Percentiles rank a stretch among this genome's conserved stretches.
Evolutionary conservation across 768 basidiomycete species (phyloP).

Genomic region (Aureoboletus auriporus): DNA sequence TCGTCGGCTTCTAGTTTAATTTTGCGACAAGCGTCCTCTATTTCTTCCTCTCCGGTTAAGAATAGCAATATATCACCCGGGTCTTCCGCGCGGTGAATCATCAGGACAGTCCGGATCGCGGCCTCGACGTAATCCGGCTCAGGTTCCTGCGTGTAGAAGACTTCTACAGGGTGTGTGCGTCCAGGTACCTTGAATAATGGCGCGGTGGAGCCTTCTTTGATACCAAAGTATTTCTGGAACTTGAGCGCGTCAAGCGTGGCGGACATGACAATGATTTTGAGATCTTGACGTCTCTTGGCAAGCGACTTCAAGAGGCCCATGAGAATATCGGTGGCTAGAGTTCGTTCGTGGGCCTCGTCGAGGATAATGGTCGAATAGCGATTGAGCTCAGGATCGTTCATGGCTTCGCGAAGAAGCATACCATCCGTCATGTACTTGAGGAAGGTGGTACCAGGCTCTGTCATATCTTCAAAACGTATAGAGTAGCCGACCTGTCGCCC

Average conservation of each 20-base stretch:
- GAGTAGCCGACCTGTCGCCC: slow-evolving; percentile 97
- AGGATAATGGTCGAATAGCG: slow-evolving; percentile 98
- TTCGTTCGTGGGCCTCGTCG: slow-evolving; percentile 98
- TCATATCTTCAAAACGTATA: slow-evolving; percentile 91
- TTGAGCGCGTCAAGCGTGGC: slow-evolving; percentile 96
- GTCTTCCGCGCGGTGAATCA: slow-evolving; percentile 96
- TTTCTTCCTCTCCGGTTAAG: slow-evolving; percentile 98
- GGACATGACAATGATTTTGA: slow-evolving; percentile 98
- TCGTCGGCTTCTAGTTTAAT: slow-evolving; percentile 91
- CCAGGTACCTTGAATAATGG: slow-evolving; percentile 91
- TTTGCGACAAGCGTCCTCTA: slow-evolving; percentile 92
- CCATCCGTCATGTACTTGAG: slow-evolving; percentile 99
- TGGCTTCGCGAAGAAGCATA: slow-evolving; percentile 97
- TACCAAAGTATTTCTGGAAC: slow-evolving; percentile 90
- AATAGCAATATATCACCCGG: slow-evolving; percentile 91
- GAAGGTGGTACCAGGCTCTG: slow-evolving; percentile 86
- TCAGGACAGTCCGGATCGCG: slow-evolving; percentile 90
- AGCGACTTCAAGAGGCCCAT: slow-evolving; percentile 94
- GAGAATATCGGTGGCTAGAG: slow-evolving; percentile 94
- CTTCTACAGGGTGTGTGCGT: slow-evolving; percentile 92
- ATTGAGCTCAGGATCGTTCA: slow-evolving; percentile 87
- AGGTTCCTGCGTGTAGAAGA: slow-evolving; percentile 89
- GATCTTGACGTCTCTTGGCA: slow-evolving; percentile 74
- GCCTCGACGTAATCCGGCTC: slow-evolving; percentile 97
- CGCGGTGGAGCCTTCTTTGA: slow-evolving; percentile 41